Evolutionary conservation across 345 rosid species (phyloP), one percentile per base, ranked within the genome.

Genomic region (Turritis glabra): DNA sequence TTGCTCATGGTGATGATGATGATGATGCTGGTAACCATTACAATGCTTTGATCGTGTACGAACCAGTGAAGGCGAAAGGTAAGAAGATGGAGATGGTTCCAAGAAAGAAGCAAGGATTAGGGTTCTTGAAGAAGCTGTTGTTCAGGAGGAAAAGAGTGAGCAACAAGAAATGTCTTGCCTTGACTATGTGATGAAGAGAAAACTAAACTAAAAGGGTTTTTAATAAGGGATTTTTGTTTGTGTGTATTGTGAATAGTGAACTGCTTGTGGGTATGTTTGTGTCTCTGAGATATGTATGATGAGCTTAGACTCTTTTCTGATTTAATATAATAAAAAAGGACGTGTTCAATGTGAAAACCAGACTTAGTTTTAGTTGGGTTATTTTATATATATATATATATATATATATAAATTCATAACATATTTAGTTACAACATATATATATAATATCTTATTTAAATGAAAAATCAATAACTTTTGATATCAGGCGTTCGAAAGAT

Each of bases 141-240:
- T 79, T 86, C 79, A 81, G 92, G 84, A 89, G 79, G 85, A 90
- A 81, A 82, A 88, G 82, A 76, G 88, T 86, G 70, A 71, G 75
- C 51, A 77, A 64, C 82, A 88, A 84, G 82, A 87, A 78, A 80
- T 79, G 78, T 60, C 77, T 72, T 51, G 77, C 80, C 48, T 77
- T 77, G 62, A 77, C 80, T 29, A 77, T 77, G 69, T 77, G 50
- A 77, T 21, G 76, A 32, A 48, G 14, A 44, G 10, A 3, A 47
- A 19, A 46, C 18, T 23, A 18, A 13, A 33, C 22, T 51, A 8
- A 35, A 23, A 46, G 9, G n/a, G 38, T 19, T n/a, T 35, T 23
- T 30, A 30, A 27, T 13, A 67, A 44, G 51, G 75, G 44, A 44
- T 76, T 69, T 37, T 54, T 35, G 71, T 76, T 13, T 76, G 64